These are phyloP conservation scores for Cyanidium caldarium DNA, from an alignment of 23 red algal genomes.

Conservation along the genomic window DNA sequence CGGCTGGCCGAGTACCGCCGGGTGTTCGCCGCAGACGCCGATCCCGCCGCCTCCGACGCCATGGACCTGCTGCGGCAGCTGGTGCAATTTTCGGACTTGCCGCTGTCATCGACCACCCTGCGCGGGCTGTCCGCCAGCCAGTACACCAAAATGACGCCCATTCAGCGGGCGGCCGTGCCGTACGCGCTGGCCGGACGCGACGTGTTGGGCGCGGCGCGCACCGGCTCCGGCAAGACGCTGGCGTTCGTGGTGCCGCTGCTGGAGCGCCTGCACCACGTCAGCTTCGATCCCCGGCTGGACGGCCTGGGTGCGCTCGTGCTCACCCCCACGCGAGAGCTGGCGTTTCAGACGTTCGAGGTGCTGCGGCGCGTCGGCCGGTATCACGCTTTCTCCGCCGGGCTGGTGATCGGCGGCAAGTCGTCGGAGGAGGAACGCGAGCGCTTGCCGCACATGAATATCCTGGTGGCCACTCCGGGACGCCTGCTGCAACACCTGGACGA, in stretches of 20 bases:
- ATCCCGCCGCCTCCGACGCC: no score
- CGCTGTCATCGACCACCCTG: slow-evolving; percentile 63
- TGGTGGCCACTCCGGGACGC: slow-evolving; percentile 83
- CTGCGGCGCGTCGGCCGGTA: slow-evolving; percentile 38
- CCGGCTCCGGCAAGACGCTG: slow-evolving; percentile 95
- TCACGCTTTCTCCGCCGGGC: slow-evolving; percentile 67
- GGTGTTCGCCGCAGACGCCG: no score
- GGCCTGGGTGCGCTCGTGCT: slow-evolving; percentile 82
- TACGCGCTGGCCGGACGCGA: slow-evolving; percentile 67
- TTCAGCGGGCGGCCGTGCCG: slow-evolving; percentile 64
- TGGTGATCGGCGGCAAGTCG: slow-evolving; percentile 85
- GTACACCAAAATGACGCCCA: slow-evolving; percentile 49
- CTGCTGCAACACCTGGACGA: slow-evolving; percentile 96
- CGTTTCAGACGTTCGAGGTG: slow-evolving; percentile 89
- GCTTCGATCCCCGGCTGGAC: slow-evolving; percentile 51
- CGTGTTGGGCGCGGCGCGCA: slow-evolving; percentile 68
- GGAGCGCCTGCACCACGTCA: slow-evolving; percentile 44
- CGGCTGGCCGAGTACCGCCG: no score
- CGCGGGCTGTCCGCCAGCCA: slow-evolving; percentile 34
- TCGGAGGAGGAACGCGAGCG: slow-evolving; percentile 63
- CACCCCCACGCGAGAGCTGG: slow-evolving; percentile 79
- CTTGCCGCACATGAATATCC: slow-evolving; percentile 74
- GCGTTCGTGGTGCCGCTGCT: slow-evolving; percentile 73
- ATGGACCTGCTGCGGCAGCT: no score
- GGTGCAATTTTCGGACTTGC: slow-evolving; percentile 70